Conservation (phyloP, 495 filamentous ascomycete species). For the Hyaloscypha hepaticicola region DNA sequence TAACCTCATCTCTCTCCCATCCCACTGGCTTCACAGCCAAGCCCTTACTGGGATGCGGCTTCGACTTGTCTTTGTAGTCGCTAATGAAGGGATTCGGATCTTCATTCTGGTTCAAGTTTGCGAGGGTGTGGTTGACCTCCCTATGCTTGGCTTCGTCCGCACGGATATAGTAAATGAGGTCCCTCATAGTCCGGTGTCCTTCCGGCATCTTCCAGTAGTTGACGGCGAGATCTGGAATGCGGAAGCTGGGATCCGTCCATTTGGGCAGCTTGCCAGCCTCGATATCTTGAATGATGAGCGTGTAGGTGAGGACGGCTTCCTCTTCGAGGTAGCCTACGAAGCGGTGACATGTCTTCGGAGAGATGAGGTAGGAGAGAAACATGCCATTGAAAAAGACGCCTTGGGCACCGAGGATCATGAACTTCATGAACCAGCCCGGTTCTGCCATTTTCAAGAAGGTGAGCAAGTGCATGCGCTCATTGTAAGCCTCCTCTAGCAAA, state of each 20-base stretch:
- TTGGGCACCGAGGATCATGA: slow-evolving; percentile 79
- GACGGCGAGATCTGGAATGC: slow-evolving; percentile 84
- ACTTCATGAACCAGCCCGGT: slow-evolving; percentile 83
- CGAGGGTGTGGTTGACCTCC: slow-evolving; percentile 94
- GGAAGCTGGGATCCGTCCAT: slow-evolving; percentile 63
- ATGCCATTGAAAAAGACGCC: slow-evolving; percentile 93
- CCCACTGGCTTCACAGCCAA: slow-evolving; percentile 68
- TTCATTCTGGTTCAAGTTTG: slow-evolving; percentile 73
- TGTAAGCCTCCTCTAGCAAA: slow-evolving; percentile 88
- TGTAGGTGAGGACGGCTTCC: slow-evolving; percentile 95
- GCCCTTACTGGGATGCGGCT: slow-evolving; percentile 68
- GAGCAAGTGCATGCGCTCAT: slow-evolving; percentile 94
- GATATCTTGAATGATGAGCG: slow-evolving; percentile 78
- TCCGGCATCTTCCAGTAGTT: slow-evolving; percentile 94
- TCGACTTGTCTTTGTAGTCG: slow-evolving; percentile 62
- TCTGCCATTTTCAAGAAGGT: slow-evolving; percentile 93
- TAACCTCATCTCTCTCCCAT: slow-evolving; percentile 82
- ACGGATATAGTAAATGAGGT: slow-evolving; percentile 83
- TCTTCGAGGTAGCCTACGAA: slow-evolving; percentile 98
- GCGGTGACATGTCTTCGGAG: slow-evolving; percentile 85
- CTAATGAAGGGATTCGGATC: slow-evolving; percentile 92
- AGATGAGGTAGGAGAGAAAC: slow-evolving; percentile 86
- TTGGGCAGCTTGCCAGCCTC: slow-evolving; percentile 79
- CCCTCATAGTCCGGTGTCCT: slow-evolving; percentile 74
- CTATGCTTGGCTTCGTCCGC: slow-evolving; percentile 96